These are phyloP conservation scores for Teratosphaeria epicoccoides DNA, from an alignment of 2,329 filamentous ascomycete species.

Conservation along the genomic window DNA sequence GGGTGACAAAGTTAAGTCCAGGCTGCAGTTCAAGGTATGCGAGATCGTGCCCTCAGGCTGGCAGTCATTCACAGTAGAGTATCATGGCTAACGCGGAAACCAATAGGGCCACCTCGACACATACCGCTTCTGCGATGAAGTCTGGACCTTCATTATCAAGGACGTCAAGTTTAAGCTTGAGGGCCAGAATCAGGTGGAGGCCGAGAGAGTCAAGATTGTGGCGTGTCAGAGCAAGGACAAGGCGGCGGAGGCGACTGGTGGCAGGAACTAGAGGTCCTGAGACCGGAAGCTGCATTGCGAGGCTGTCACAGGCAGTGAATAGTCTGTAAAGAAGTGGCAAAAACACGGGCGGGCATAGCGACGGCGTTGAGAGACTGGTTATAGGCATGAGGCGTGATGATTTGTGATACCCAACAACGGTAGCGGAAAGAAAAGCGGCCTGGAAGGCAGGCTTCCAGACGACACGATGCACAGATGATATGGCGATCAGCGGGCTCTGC, in stretches of 20 bases:
- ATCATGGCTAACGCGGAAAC: neutral
- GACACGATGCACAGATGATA: neutral
- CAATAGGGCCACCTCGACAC: slow-evolving; percentile 85
- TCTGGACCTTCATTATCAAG: slow-evolving; percentile 99
- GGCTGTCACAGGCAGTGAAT: too few species aligned
- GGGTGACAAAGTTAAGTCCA: slow-evolving; percentile 81
- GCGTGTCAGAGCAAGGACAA: slow-evolving; percentile 82
- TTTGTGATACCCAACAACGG: slow-evolving; percentile 4
- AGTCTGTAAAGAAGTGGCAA: too few species aligned
- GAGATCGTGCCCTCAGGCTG: slow-evolving; percentile 10
- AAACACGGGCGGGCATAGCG: neutral
- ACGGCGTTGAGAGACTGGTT: neutral
- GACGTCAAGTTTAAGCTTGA: slow-evolving; percentile 99
- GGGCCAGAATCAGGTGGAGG: slow-evolving; percentile 51
- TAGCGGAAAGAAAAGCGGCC: neutral
- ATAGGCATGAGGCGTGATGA: neutral
- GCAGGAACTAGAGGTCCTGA: slow-evolving; percentile 21
- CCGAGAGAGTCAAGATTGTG: slow-evolving; percentile 96
- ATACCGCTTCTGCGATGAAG: slow-evolving; percentile 98
- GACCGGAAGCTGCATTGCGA: too few species aligned
- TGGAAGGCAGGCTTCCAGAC: neutral
- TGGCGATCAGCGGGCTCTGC: neutral
- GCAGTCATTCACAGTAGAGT: neutral
- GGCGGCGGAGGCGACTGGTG: neutral
- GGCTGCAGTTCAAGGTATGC: slow-evolving; percentile 94